Evolutionary conservation across 169 alveolate genomes (phyloP).

Genomic region (Plasmodium adleri): DNA sequence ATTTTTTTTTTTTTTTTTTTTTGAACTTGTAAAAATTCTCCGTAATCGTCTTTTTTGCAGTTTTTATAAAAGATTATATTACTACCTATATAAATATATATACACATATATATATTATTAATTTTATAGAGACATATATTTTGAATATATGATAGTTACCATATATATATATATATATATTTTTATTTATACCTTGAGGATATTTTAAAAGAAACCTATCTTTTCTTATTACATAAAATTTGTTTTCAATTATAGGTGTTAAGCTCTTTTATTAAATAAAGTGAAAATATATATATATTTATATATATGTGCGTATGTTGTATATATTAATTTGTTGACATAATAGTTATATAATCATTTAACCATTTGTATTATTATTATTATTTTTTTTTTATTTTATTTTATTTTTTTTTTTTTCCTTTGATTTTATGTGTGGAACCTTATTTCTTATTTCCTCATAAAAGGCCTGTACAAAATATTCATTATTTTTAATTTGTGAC

Average conservation of each 20-base stretch:
- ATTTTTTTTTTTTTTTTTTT: neutral
- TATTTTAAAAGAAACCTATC: slow-evolving; percentile 64
- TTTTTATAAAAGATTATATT: slow-evolving; percentile 50
- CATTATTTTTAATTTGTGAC: slow-evolving; percentile 44
- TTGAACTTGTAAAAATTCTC: slow-evolving; percentile 42
- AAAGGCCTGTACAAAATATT: slow-evolving; percentile 65
- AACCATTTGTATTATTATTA: neutral
- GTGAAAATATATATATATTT: neutral
- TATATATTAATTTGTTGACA: neutral
- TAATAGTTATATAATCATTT: neutral
- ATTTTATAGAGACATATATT: neutral
- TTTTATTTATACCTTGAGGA: slow-evolving; percentile 50
- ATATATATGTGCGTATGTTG: neutral
- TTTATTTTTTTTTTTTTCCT: neutral
- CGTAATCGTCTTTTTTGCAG: slow-evolving; percentile 68
- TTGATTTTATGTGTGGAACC: slow-evolving; percentile 5
- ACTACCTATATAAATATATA: slow-evolving; percentile 14
- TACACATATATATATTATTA: neutral
- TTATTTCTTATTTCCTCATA: slow-evolving; percentile 47
- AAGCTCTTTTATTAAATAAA: slow-evolving; percentile 23
- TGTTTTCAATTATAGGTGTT: slow-evolving; percentile 47
- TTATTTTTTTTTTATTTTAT: neutral
- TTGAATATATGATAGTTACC: neutral
- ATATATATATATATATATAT: neutral
- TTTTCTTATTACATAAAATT: slow-evolving; percentile 34